These are phyloP conservation scores for Tulasnella calospora DNA, from an alignment of 768 basidiomycete species.

Conservation along the genomic window DNA sequence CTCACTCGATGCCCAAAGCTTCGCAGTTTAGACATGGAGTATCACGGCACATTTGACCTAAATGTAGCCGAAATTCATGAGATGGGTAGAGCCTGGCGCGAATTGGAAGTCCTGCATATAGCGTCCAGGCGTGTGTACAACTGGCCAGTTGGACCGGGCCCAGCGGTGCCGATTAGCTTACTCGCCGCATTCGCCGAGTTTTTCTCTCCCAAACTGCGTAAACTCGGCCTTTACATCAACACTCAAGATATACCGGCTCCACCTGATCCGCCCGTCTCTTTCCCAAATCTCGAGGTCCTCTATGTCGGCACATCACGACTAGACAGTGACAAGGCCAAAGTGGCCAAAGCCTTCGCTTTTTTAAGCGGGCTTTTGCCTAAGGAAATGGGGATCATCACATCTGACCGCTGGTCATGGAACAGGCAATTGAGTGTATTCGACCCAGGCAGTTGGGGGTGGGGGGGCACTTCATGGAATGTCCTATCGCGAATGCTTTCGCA, in stretches of 20 bases:
- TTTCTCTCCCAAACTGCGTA: background rate
- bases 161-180: background rate
- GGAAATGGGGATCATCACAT: background rate
- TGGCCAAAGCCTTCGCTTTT: background rate
- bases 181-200: background rate
- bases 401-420: background rate
- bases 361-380: background rate
- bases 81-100: background rate
- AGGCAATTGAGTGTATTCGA: background rate
- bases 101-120: background rate
- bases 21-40: background rate
- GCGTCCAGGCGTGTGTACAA: background rate
- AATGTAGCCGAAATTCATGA: background rate
- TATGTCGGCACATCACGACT: background rate
- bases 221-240: background rate
- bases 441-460: no score
- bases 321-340: background rate
- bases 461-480: no score
- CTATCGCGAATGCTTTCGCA: background rate
- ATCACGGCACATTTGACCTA: background rate
- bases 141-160: background rate
- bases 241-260: background rate
- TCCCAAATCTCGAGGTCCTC: background rate
- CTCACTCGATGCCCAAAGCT: background rate
- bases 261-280: background rate